Evolutionary conservation across 2,329 filamentous ascomycete genomes (phyloP).

Genomic region (Colletotrichum phormii): DNA sequence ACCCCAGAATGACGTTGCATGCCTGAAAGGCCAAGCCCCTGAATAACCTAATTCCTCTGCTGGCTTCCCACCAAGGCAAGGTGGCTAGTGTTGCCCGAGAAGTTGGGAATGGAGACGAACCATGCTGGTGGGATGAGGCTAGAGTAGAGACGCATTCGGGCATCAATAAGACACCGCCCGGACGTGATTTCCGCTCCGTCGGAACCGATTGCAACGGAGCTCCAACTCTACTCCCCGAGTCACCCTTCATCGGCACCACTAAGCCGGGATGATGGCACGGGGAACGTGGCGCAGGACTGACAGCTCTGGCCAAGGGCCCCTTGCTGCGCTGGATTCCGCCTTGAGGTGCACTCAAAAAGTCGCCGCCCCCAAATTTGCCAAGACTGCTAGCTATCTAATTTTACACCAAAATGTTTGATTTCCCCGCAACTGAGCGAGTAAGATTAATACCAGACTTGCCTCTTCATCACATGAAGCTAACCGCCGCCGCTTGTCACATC

Average conservation of each 20-base stretch:
- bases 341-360: not conserved
- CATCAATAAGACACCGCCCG: not conserved
- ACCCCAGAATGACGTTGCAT: not conserved
- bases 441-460: constrained; percentile 8
- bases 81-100: constrained; percentile 1
- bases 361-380: constrained; percentile 1
- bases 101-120: constrained; percentile 23
- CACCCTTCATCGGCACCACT: not conserved
- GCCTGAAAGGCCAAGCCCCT: constrained; percentile 17
- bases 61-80: not conserved
- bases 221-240: constrained; percentile 1
- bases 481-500: constrained; percentile 5
- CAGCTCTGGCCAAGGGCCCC: not conserved
- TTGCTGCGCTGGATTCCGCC: constrained; percentile 6
- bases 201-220: constrained; percentile 12
- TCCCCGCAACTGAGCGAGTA: constrained; percentile 19
- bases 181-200: constrained; percentile 7
- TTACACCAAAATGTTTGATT: constrained; percentile 16
- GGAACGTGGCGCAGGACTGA: constrained; percentile 22
- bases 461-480: constrained; percentile 8
- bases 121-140: constrained; percentile 5
- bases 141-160: not conserved
- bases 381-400: constrained; percentile 26
- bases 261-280: constrained; percentile 2
- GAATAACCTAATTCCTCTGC: not conserved